Base-by-base conservation (phyloP, 371 early-diverging fungal species). In the Nosema muscidifuracis region DNA sequence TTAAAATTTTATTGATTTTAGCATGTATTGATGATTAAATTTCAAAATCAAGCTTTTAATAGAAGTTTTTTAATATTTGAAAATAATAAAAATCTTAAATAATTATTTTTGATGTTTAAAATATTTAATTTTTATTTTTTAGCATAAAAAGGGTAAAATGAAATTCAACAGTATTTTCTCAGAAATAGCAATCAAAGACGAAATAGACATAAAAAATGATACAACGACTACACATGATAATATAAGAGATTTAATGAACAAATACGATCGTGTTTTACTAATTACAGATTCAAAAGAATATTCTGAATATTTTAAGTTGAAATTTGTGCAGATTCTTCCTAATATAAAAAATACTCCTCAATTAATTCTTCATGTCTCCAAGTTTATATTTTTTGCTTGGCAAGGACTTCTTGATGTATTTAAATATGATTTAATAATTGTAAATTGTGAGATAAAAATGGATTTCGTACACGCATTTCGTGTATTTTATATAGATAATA, bases 331-430 rank as follows among this genome's bases (percentile, higher is more conserved):
- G 3, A 6, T 47, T 13, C 6, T 47, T 12, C 20, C 20, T 13
- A 12, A 4, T n/a, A 47, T 47, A 12, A 47, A 47, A 47, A n/a
- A 47, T 3, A 47, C 47, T n/a, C 4, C 4, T 13, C 6, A 47
- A 47, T 47, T 47, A n/a, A 12, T 6, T 47, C 3, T 13, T 47
- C 56, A 24, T 56, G 13, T 24, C 6, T 30, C 56, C 3, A 56
- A 56, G 24, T 56, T 56, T 56, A 56, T 31, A 24, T 30, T 56
- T 30, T 56, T 56, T 7, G 24, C 56, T 2, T 56, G 56, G 56
- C 56, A 56, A 56, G 56, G 56, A 2, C 33, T 56, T 31, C 2
- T 56, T 24, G 24, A 31, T 30, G 26, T 31, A 10, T 30, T 6
- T 10, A 6, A 56, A 24, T 56, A 56, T 56, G 56, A 56, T 56